These are phyloP conservation scores for Phytophthora foliorum DNA, from an alignment of 352 stramenopile species.

Conservation along the genomic window DNA sequence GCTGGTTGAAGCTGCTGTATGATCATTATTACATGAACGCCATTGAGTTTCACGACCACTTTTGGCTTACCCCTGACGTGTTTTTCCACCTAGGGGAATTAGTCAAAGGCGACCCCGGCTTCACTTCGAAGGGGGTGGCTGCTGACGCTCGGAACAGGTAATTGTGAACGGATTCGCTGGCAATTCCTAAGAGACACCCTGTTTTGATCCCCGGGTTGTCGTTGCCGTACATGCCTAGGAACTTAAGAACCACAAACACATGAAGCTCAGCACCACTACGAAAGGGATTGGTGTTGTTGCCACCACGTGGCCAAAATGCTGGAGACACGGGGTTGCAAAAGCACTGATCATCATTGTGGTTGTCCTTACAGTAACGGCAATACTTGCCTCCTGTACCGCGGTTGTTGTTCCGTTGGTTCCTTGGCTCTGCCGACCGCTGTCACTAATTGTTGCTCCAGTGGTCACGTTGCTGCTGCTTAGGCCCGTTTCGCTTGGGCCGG, in stretches of 20 bases:
- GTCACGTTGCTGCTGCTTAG: too few species aligned
- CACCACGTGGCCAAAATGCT: too few species aligned
- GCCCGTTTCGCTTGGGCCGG: too few species aligned
- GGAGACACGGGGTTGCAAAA: too few species aligned
- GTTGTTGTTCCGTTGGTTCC: too few species aligned
- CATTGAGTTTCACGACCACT: not conserved
- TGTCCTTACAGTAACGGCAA: too few species aligned
- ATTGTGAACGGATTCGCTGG: not conserved
- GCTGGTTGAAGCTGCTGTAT: conserved; percentile 1
- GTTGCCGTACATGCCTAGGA: not conserved
- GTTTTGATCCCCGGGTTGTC: not conserved
- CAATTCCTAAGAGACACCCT: not conserved
- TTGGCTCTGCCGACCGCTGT: too few species aligned
- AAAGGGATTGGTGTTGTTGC: conserved; percentile 82
- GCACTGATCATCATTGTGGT: too few species aligned
- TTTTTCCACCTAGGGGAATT: not conserved
- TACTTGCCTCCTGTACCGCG: too few species aligned
- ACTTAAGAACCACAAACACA: not conserved
- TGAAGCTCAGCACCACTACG: conserved; percentile 4
- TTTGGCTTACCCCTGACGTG: not conserved
- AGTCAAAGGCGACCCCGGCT: not conserved
- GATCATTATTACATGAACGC: not conserved
- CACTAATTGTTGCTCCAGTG: too few species aligned
- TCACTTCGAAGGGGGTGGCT: too few species aligned
- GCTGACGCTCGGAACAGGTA: not conserved